Evolutionary conservation across 345 rosid species (phyloP).

Genomic region (Rhizophora apiculata): DNA sequence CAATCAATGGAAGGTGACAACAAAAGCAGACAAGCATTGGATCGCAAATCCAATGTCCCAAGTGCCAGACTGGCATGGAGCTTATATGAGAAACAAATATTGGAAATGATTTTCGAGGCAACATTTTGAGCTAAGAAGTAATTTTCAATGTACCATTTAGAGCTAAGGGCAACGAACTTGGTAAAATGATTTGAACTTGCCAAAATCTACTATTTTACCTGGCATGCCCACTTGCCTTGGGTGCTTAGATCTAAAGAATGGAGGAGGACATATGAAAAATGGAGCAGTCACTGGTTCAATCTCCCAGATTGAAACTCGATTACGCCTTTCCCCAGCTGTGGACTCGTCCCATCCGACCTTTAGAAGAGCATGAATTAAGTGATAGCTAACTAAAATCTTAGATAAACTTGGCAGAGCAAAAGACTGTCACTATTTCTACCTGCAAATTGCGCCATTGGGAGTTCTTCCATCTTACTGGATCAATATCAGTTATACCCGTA

Average conservation of each 20-base stretch:
- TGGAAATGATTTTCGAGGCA: not conserved
- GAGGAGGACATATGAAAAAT: conserved; percentile 89
- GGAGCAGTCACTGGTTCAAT: conserved; percentile 95
- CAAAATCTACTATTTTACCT: conserved; percentile 32
- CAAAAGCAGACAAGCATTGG: conserved; percentile 12
- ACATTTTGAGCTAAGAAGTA: not conserved
- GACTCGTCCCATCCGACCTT: conserved; percentile 99
- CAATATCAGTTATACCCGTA: conserved; percentile 84
- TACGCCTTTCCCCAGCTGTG: conserved; percentile 79
- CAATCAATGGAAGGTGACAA: not conserved
- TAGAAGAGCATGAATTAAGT: conserved; percentile 9
- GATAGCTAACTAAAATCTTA: not conserved
- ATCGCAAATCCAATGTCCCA: not conserved
- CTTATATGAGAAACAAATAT: not conserved
- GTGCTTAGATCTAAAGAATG: conserved; percentile 78
- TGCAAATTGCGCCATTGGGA: conserved; percentile 98
- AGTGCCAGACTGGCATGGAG: conserved; percentile 5
- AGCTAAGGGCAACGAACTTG: not conserved
- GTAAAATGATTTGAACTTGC: not conserved
- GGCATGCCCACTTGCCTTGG: conserved; percentile 82
- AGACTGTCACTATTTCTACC: conserved; percentile 33
- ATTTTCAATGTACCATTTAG: not conserved
- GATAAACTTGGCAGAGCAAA: not conserved
- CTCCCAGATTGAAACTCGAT: conserved; percentile 92
- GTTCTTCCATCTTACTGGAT: conserved; percentile 87